Percentiles rank a stretch among this genome's conserved stretches.
These are phyloP conservation scores for Podaxis rugospora DNA, from an alignment of 768 basidiomycete species.

Conservation along the genomic window DNA sequence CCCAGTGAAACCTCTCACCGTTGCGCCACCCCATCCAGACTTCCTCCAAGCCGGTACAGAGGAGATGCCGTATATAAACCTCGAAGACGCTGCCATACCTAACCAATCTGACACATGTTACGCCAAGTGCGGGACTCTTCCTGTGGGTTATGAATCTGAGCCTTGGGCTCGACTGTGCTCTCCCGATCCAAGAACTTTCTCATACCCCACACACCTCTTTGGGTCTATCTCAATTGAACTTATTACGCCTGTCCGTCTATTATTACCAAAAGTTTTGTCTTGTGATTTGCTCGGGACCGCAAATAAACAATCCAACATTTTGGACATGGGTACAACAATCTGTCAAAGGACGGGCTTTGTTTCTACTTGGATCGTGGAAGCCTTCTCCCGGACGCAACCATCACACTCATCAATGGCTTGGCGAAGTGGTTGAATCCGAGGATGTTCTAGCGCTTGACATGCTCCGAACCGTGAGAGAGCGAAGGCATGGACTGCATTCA, in stretches of 20 bases:
- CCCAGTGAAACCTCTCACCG: background rate
- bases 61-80: background rate
- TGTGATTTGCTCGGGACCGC: background rate
- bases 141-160: background rate
- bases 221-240: background rate
- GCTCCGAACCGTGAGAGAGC: background rate
- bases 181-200: background rate
- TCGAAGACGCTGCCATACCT: constrained; percentile 1
- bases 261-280: background rate
- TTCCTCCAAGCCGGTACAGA: background rate
- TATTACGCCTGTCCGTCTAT: background rate
- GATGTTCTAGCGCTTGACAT: background rate
- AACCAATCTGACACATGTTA: background rate
- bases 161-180: background rate
- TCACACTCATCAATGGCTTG: background rate
- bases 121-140: background rate
- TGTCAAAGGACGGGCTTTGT: background rate
- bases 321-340: constrained; percentile 3
- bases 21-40: background rate
- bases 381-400: background rate
- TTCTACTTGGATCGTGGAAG: constrained; percentile 1
- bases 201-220: background rate
- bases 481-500: background rate
- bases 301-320: background rate
- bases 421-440: background rate